These are phyloP conservation scores for Camillea tinctor DNA, from an alignment of 2,329 filamentous ascomycete species.

Conservation along the genomic window DNA sequence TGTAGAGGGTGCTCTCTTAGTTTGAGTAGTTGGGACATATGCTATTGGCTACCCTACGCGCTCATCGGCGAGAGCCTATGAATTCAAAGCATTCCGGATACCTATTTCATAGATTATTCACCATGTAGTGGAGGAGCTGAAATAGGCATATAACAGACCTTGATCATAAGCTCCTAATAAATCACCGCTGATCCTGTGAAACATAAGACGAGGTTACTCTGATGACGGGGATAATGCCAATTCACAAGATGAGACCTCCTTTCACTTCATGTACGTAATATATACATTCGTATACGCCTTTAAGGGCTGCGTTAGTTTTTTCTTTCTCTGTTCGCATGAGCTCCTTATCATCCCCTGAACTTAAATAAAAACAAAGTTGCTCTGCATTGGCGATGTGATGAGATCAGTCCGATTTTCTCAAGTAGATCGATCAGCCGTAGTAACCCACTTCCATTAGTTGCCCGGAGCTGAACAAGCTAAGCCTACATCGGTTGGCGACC, in stretches of 20 bases:
- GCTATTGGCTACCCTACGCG: neutral
- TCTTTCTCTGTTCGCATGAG: neutral
- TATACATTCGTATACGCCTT: neutral
- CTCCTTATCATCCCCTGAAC: neutral
- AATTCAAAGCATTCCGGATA: neutral
- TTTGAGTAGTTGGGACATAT: neutral
- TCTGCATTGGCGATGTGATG: neutral
- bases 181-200: neutral
- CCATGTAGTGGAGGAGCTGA: neutral
- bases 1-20: neutral
- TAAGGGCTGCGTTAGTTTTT: neutral
- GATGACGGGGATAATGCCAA: neutral
- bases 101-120: neutral
- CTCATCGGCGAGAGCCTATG: neutral
- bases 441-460: slow-evolving; percentile 19
- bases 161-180: neutral
- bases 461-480: slow-evolving; percentile 15
- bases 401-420: slow-evolving; percentile 7
- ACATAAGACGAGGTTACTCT: neutral
- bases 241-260: neutral
- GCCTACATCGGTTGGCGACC: slow-evolving; percentile 21
- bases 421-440: slow-evolving; percentile 24
- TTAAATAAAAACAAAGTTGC: neutral
- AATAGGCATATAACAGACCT: neutral
- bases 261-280: neutral